phyloP scores from a whole-genome alignment of 352 stramenopile species.

The Elongisporangium senticosum region DNA sequence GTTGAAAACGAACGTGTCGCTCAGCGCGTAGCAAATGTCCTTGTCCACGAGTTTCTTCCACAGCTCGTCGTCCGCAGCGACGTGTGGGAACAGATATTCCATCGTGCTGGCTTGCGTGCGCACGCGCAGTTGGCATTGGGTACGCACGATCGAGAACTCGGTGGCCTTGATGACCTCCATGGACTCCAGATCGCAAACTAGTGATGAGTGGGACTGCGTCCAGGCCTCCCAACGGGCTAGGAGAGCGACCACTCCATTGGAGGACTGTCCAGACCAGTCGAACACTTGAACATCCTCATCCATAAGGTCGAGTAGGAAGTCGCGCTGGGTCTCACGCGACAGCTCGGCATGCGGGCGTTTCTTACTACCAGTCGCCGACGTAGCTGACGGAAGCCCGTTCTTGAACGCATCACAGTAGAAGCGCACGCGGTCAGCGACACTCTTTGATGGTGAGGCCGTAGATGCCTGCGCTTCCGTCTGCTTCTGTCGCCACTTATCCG shows the following conservation, averaged over 20 bases:
- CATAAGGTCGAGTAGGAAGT: constrained; percentile 40
- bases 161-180: constrained; percentile 29
- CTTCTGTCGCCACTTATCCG: constrained; percentile 6
- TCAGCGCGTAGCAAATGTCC: constrained; percentile 34
- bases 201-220: constrained; percentile 30
- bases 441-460: constrained; percentile 5
- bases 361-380: not conserved
- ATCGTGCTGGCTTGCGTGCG: constrained; percentile 32
- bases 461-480: constrained; percentile 7
- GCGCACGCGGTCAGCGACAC: constrained; percentile 1
- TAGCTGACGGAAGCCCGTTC: constrained; percentile 2
- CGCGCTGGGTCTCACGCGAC: constrained; percentile 23
- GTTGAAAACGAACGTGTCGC: constrained; percentile 42
- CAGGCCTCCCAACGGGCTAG: constrained; percentile 35
- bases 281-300: constrained; percentile 30
- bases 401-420: constrained; percentile 12
- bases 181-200: constrained; percentile 26
- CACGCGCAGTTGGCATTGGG: constrained; percentile 24
- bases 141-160: constrained; percentile 29
- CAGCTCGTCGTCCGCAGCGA: constrained; percentile 16
- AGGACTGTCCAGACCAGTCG: constrained; percentile 34
- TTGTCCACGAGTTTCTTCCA: constrained; percentile 22
- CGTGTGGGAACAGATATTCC: constrained; percentile 33
- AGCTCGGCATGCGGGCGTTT: constrained; percentile 19
- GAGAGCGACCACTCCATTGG: constrained; percentile 22